phyloP scores from a whole-genome alignment of 148 eudicot species.

The Cornus suecica region DNA sequence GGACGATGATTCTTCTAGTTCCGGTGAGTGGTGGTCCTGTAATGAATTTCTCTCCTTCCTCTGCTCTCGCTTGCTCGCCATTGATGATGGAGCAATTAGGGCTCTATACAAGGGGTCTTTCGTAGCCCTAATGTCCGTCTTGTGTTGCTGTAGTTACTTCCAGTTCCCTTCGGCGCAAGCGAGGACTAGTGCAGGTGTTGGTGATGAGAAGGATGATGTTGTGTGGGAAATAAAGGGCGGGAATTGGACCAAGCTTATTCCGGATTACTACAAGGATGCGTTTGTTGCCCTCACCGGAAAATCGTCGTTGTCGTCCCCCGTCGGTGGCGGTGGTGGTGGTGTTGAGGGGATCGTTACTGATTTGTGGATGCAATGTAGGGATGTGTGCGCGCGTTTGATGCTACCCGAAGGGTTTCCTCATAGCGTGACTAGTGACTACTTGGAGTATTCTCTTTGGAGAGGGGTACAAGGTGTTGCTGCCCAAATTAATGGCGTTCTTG shows the following conservation, averaged over 20 bases:
- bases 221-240: constrained; percentile 78
- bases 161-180: constrained; percentile 43
- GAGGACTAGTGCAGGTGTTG: constrained; percentile 17
- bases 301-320: constrained; percentile 20
- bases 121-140: constrained; percentile 32
- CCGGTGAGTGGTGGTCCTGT: constrained; percentile 31
- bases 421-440: constrained; percentile 86
- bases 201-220: constrained; percentile 26
- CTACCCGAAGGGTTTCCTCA: constrained; percentile 92
- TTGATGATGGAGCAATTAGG: neutral
- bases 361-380: constrained; percentile 62
- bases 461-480: constrained; percentile 95
- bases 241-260: constrained; percentile 52
- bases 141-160: constrained; percentile 29
- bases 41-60: constrained; percentile 15
- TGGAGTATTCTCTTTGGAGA: constrained; percentile 96
- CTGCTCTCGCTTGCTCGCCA: neutral
- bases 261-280: constrained; percentile 54
- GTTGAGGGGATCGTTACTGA: constrained; percentile 17
- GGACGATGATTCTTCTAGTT: constrained; percentile 10
- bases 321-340: constrained; percentile 16
- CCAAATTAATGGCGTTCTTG: constrained; percentile 89
- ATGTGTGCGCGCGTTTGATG: constrained; percentile 53
- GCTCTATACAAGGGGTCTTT: constrained; percentile 6
- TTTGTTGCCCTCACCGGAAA: constrained; percentile 40